Percentiles rank a stretch among this genome's conserved stretches.
Evolutionary conservation across 768 basidiomycete species (phyloP).

Genomic region (Hygrophoropsis aurantiaca): DNA sequence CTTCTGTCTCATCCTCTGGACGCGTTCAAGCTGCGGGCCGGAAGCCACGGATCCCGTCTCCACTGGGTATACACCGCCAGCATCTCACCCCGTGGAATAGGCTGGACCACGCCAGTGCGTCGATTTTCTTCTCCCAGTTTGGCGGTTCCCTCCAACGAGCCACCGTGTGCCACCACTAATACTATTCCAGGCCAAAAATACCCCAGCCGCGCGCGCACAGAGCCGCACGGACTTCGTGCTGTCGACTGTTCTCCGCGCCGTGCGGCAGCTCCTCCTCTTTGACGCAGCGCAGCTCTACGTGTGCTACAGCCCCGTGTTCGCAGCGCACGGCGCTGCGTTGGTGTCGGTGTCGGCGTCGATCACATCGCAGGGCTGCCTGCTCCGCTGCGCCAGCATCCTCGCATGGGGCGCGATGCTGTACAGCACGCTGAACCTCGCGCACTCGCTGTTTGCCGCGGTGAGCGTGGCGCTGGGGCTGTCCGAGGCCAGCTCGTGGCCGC

Average conservation of each 20-base stretch:
- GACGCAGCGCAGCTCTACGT: constrained; percentile 13
- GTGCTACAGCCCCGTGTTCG: constrained; percentile 9
- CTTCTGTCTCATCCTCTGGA: constrained; percentile 28
- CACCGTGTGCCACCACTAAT: background rate
- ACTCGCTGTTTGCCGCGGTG: constrained; percentile 1
- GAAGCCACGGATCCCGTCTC: constrained; percentile 24
- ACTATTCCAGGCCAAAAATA: constrained; percentile 1
- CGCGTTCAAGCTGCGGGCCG: constrained; percentile 18
- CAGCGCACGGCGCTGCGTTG: constrained; percentile 1
- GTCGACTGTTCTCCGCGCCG: constrained; percentile 11
- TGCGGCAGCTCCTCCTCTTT: constrained; percentile 10
- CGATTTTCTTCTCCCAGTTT: too few relatives aligned
- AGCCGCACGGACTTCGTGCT: constrained; percentile 23
- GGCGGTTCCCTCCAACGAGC: constrained; percentile 13
- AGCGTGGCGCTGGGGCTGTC: constrained; percentile 14
- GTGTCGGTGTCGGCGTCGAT: too few relatives aligned
- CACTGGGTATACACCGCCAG: constrained; percentile 31
- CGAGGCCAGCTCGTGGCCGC: constrained; percentile 40
- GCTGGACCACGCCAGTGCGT: constrained; percentile 35
- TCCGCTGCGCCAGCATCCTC: constrained; percentile 2
- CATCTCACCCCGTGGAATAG: constrained; percentile 33
- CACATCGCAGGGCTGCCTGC: constrained; percentile 1
- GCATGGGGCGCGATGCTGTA: background rate
- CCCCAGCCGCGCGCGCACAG: constrained; percentile 9
- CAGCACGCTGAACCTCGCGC: background rate